phyloP scores from a whole-genome alignment of 2,329 filamentous ascomycete genomes.

The Fusarium citri region DNA sequence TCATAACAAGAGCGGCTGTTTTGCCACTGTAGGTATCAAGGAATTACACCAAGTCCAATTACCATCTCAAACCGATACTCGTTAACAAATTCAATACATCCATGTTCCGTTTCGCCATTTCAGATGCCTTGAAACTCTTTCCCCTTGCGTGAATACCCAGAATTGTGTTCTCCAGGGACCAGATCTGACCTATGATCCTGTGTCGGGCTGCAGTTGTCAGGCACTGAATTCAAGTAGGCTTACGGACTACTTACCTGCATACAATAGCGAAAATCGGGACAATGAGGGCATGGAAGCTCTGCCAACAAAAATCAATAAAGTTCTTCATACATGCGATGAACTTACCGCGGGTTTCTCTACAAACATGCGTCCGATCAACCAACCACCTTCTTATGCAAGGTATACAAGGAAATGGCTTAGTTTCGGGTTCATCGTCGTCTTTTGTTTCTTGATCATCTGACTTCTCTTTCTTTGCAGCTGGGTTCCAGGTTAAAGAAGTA shows the following conservation, averaged over 20 bases:
- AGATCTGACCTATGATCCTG: background rate
- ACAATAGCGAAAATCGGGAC: background rate
- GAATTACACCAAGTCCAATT: background rate
- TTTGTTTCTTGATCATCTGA: background rate
- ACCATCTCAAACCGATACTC: background rate
- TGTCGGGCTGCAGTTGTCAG: background rate
- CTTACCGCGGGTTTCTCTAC: background rate
- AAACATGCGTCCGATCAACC: background rate
- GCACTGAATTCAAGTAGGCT: background rate
- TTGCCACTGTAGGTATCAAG: background rate
- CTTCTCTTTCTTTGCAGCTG: background rate
- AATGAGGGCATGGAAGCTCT: background rate
- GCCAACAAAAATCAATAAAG: fast-evolving
- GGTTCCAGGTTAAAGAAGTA: background rate
- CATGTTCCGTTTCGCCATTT: background rate
- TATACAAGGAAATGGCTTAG: background rate
- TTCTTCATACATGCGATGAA: background rate
- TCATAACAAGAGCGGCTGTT: background rate
- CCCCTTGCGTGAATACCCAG: fast-evolving
- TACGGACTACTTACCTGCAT: background rate
- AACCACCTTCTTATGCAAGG: background rate
- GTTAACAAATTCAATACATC: background rate
- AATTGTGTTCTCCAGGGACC: background rate
- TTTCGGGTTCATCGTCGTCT: background rate
- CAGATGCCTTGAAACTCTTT: background rate